A percentile compares a stretch with the other conserved stretches of the same genome.
These are phyloP conservation scores for Pythium folliculosum DNA, from an alignment of 352 stramenopile species.

Conservation along the genomic window DNA sequence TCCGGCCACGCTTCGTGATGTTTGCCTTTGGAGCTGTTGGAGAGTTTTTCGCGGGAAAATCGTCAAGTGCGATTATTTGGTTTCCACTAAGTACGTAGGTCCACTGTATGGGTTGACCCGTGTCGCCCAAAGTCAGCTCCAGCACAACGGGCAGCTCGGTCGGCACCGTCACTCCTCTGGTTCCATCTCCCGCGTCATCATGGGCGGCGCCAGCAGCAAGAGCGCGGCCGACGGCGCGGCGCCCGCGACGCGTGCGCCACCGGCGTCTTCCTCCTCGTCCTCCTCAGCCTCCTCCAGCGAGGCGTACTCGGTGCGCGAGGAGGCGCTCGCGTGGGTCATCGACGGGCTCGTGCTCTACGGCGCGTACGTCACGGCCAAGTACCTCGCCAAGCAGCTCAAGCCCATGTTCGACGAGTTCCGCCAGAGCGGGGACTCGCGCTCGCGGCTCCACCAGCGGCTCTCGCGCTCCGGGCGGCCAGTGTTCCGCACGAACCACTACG, in stretches of 20 bases:
- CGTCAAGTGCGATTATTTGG: not conserved
- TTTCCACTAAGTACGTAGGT: not conserved
- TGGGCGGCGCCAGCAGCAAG: slow-evolving; percentile 69
- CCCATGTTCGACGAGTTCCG: slow-evolving; percentile 85
- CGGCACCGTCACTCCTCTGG: slow-evolving; percentile 1
- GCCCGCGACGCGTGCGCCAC: not conserved
- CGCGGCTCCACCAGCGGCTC: slow-evolving; percentile 76
- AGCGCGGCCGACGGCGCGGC: slow-evolving; percentile 28
- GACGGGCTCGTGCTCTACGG: slow-evolving; percentile 83
- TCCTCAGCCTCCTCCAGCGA: not conserved
- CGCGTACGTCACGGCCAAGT: slow-evolving; percentile 82
- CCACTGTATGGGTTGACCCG: slow-evolving; percentile 18
- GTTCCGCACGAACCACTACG: slow-evolving; percentile 86
- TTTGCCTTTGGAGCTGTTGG: not conserved
- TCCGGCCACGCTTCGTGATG: slow-evolving; percentile 10
- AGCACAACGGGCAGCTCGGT: not conserved
- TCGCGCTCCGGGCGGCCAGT: slow-evolving; percentile 58
- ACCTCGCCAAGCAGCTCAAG: slow-evolving; percentile 84
- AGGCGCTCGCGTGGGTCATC: slow-evolving; percentile 72
- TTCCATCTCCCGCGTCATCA: slow-evolving; percentile 18
- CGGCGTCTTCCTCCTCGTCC: slow-evolving; percentile 2
- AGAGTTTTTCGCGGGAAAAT: slow-evolving; percentile 23
- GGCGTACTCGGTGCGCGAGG: slow-evolving; percentile 39
- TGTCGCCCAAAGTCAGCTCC: not conserved
- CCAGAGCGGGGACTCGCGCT: slow-evolving; percentile 56